Evolutionary conservation across 768 basidiomycete genomes (phyloP), one percentile per base, ranked within the genome.

Genomic region (Boletus reticulatus): DNA sequence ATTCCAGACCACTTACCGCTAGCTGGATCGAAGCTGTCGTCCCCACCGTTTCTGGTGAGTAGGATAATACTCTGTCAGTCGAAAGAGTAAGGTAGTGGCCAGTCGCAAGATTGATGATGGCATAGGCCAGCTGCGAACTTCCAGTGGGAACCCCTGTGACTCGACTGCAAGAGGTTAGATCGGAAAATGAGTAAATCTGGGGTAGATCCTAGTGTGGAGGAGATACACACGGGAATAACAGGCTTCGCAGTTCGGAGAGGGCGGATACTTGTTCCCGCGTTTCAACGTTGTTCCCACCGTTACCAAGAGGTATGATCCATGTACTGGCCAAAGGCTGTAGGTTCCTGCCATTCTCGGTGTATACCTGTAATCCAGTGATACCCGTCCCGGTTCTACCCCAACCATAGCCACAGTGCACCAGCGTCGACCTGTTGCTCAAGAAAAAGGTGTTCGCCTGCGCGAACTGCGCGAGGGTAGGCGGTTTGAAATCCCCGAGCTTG

Each of bases 401-500:
- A 2, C 54, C 57, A 37, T 49, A 68, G 8, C 60, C 60, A 6
- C 60, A 61, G 17, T 62, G 60, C 6, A 58, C 50, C 34, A 61
- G 38, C 13, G 60, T 50, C 22, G 48, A 27, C 17, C 17, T 46
- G 19, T 37, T 48, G 36, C 27, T 27, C 53, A 57, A 12, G 55
- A 60, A 66, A 37, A 66, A 61, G 12, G 49, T 43, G 37, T 47
- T 48, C 13, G 65, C 64, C 36, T 58, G 48, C 22, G 45, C 43
- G 20, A 66, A 55, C 44, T 66, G 63, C 14, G 37, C 34, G 11
- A 63, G 49, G 7, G 67, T 57, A 20, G 67, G 54, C 9, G 60
- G 57, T 1, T 50, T 59, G 48, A 67, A 64, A 54, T 67, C 66
- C 12, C 37, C 46, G 11, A 67, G 62, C 27, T 53, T 50, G 52